A percentile compares a stretch with the other conserved stretches of the same genome.
Evolutionary conservation across 805 yeast species (phyloP).

Genomic region (Metschnikowia gruessii): DNA sequence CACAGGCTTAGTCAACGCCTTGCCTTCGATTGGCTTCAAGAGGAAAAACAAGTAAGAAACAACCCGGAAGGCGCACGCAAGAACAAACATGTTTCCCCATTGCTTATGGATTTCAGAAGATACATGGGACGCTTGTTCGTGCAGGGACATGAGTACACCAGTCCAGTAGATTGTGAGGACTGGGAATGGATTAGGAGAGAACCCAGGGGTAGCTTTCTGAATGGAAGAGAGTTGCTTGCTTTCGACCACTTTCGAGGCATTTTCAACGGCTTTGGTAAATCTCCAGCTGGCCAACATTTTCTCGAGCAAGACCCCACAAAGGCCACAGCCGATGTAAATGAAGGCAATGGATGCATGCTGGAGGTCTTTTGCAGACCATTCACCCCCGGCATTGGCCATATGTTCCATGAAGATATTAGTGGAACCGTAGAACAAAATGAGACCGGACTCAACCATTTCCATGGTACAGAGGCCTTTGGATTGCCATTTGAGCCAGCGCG

Average conservation of each 20-base stretch:
- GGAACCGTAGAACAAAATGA: conserved; percentile 83
- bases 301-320: conserved; percentile 86
- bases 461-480: conserved; percentile 58
- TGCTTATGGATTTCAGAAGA: conserved; percentile 82
- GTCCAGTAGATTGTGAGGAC: conserved; percentile 94
- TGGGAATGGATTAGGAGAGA: conserved; percentile 93
- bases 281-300: conserved; percentile 62
- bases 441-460: conserved; percentile 78
- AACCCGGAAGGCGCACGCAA: conserved; percentile 76
- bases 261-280: conserved; percentile 36
- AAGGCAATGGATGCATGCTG: conserved; percentile 92
- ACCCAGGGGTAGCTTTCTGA: conserved; percentile 58
- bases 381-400: conserved; percentile 62
- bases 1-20: conserved; percentile 27
- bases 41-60: conserved; percentile 54
- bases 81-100: conserved; percentile 88
- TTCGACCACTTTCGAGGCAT: conserved; percentile 11
- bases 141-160: conserved; percentile 92
- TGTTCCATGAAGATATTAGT: conserved; percentile 92
- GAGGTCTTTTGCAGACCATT: conserved; percentile 85
- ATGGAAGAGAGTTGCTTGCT: conserved; percentile 14
- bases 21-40: conserved; percentile 34
- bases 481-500: conserved; percentile 38
- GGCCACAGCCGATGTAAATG: conserved; percentile 87
- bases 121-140: conserved; percentile 74